Evolutionary conservation across 306 rosid genomes (phyloP).

Genomic region (Fragaria nilgerrensis): DNA sequence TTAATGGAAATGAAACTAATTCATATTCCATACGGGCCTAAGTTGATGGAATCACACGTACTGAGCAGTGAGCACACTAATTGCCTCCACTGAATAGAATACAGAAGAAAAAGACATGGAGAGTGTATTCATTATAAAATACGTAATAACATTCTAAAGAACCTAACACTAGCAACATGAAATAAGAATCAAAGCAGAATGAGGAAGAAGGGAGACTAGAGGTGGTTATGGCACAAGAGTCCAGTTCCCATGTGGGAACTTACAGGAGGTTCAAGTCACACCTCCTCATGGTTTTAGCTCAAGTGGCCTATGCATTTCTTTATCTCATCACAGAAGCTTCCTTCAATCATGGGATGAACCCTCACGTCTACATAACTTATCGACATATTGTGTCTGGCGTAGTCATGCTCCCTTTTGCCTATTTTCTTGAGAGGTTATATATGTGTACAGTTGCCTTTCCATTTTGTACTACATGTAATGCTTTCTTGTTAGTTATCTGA

Average conservation of each 20-base stretch:
- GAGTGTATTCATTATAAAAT: not conserved
- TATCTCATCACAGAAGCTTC: constrained; percentile 71
- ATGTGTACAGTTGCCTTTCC: not conserved
- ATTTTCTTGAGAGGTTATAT: constrained; percentile 59
- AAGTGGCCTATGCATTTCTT: constrained; percentile 49
- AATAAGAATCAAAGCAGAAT: constrained; percentile 24
- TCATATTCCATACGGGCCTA: too few relatives aligned
- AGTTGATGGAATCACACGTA: not conserved
- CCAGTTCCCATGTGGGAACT: not conserved
- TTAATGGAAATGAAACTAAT: too few relatives aligned
- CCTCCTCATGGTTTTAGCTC: constrained; percentile 48
- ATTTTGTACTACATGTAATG: not conserved
- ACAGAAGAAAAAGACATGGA: not conserved
- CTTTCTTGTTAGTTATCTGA: not conserved
- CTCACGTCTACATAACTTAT: constrained; percentile 70
- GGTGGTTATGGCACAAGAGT: constrained; percentile 24
- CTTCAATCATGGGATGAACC: constrained; percentile 89
- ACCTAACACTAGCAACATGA: constrained; percentile 23
- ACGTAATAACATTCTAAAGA: not conserved
- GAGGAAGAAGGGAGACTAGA: not conserved
- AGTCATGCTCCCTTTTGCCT: constrained; percentile 68
- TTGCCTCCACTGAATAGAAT: not conserved
- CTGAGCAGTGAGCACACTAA: not conserved
- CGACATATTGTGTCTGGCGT: constrained; percentile 53
- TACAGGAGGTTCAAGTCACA: constrained; percentile 66